phyloP scores from a whole-genome alignment of 768 basidiomycete genomes.

The Psilocybe sp. region DNA sequence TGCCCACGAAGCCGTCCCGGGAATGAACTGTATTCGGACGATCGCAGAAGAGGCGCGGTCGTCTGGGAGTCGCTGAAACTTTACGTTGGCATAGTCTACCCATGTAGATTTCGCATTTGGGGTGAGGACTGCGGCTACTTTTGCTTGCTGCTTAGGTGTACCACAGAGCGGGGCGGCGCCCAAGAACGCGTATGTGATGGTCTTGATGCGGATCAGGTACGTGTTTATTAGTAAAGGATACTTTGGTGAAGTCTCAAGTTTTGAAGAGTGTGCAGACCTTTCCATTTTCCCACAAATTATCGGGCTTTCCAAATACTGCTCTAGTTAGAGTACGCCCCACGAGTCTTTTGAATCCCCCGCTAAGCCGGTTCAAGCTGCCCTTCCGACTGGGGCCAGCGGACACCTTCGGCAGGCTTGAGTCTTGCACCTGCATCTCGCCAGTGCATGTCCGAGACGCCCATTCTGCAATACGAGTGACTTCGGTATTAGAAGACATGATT shows the following conservation, averaged over 20 bases:
- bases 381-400: too few species aligned
- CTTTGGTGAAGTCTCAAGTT: not conserved
- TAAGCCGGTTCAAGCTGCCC: too few species aligned
- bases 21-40: constrained; percentile 12
- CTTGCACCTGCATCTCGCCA: too few species aligned
- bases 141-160: constrained; percentile 7
- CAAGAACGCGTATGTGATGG: not conserved
- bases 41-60: not conserved
- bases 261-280: not conserved
- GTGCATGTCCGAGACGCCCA: too few species aligned
- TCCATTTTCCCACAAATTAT: not conserved
- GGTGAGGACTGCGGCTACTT: constrained; percentile 6
- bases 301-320: not conserved
- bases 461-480: too few species aligned
- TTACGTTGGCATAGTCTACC: constrained; percentile 12
- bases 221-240: too few species aligned
- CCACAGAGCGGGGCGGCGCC: constrained; percentile 1
- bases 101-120: not conserved
- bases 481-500: too few species aligned
- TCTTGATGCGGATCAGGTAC: not conserved
- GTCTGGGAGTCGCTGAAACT: constrained; percentile 8
- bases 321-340: too few species aligned
- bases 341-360: too few species aligned
- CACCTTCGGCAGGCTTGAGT: too few species aligned
- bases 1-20: constrained; percentile 12